These are phyloP conservation scores for Emydomyces testavorans DNA, from an alignment of 2,329 filamentous ascomycete species.

Conservation along the genomic window DNA sequence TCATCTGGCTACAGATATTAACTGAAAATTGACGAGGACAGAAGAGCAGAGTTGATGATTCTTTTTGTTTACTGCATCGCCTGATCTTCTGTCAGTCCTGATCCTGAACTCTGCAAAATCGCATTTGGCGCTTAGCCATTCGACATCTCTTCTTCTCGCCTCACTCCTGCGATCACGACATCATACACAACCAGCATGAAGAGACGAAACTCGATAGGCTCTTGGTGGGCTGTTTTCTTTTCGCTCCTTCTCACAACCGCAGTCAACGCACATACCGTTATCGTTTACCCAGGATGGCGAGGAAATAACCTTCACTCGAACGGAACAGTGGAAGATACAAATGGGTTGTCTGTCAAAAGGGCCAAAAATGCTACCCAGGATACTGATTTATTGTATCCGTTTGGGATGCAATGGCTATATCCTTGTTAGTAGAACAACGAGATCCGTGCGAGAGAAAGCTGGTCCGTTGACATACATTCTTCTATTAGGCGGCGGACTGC, in stretches of 20 bases:
- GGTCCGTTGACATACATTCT: not conserved
- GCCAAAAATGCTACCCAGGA: slow-evolving; percentile 31
- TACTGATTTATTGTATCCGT: slow-evolving; percentile 49
- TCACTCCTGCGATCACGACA: not conserved
- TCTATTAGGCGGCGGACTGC: slow-evolving; percentile 66
- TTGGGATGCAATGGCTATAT: slow-evolving; percentile 91
- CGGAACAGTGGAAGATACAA: slow-evolving; percentile 42
- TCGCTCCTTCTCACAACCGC: slow-evolving; percentile 29
- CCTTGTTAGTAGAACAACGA: slow-evolving; percentile 55
- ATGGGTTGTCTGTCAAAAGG: slow-evolving; percentile 37
- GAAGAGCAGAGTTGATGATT: not conserved
- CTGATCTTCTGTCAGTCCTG: not conserved
- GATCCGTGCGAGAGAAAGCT: not conserved
- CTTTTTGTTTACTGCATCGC: not conserved
- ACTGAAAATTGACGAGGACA: no score
- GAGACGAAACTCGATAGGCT: slow-evolving; percentile 21
- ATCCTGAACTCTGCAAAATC: not conserved
- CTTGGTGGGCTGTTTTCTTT: slow-evolving; percentile 23
- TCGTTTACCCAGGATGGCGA: slow-evolving; percentile 77
- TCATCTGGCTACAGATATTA: not conserved
- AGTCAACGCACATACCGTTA: slow-evolving; percentile 55
- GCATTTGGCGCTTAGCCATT: not conserved
- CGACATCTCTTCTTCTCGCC: not conserved
- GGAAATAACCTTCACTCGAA: slow-evolving; percentile 77
- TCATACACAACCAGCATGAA: slow-evolving; percentile 21